Conservation (phyloP, 768 basidiomycete genomes). For the Xerocomus potaroensis region DNA sequence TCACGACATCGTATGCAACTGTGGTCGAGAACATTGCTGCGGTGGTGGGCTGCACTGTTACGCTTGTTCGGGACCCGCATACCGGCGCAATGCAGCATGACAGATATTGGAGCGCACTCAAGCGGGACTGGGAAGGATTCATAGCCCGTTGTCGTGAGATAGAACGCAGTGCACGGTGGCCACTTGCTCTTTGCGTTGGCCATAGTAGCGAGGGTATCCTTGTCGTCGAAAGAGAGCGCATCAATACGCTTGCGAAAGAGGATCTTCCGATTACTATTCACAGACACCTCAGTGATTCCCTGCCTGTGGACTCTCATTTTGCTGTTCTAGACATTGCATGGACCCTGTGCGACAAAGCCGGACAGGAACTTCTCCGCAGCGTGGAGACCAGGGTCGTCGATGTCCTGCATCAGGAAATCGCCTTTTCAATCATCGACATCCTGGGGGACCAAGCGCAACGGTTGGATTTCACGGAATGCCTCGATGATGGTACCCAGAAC, state of each 20-base stretch:
- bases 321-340: conserved; percentile 58
- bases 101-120: conserved; percentile 80
- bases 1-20: conserved; percentile 59
- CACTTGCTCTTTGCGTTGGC: conserved; percentile 57
- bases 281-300: conserved; percentile 43
- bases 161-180: conserved; percentile 84
- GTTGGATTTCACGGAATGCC: conserved; percentile 46
- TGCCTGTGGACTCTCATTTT: conserved; percentile 47
- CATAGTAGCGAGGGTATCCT: conserved; percentile 44
- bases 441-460: conserved; percentile 60
- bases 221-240: conserved; percentile 74
- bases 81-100: conserved; percentile 77
- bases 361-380: conserved; percentile 48
- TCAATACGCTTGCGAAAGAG: conserved; percentile 58
- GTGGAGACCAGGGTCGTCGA: conserved; percentile 59
- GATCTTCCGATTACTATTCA: conserved; percentile 63
- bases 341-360: conserved; percentile 59
- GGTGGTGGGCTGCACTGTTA: conserved; percentile 84
- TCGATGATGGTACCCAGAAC: conserved; percentile 56
- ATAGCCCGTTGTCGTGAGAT: conserved; percentile 85
- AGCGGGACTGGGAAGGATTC: conserved; percentile 95
- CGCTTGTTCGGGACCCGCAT: conserved; percentile 63
- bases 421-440: conserved; percentile 74
- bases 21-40: conserved; percentile 73
- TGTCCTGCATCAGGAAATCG: conserved; percentile 71